phyloP scores from a whole-genome alignment of 805 yeast species.

The Clavispora fructus region DNA sequence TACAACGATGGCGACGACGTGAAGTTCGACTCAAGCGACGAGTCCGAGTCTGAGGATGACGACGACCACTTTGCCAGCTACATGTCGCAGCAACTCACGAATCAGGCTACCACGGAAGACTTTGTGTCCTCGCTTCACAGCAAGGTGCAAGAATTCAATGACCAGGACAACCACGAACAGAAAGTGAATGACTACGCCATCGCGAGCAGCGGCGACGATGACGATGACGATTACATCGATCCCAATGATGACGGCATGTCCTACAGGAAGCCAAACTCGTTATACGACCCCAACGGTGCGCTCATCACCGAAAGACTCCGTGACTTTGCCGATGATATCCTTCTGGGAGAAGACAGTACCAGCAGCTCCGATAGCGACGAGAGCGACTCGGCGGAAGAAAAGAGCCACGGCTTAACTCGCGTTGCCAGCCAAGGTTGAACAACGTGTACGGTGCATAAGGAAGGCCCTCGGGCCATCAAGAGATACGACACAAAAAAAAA shows the following conservation, averaged over 20 bases:
- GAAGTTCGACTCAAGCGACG: slow-evolving; percentile 20
- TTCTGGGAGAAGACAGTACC: slow-evolving; percentile 25
- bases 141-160: slow-evolving; percentile 18
- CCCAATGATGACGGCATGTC: slow-evolving; percentile 81
- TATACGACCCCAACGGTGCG: slow-evolving; percentile 43
- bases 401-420: slow-evolving; percentile 29
- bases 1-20: not conserved
- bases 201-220: slow-evolving; percentile 28
- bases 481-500: not conserved
- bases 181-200: slow-evolving; percentile 7
- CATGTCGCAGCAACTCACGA: slow-evolving; percentile 70
- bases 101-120: slow-evolving; percentile 38
- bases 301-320: slow-evolving; percentile 11
- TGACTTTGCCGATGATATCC: slow-evolving; percentile 5
- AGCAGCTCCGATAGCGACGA: slow-evolving; percentile 30
- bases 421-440: slow-evolving; percentile 36
- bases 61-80: slow-evolving; percentile 64
- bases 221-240: slow-evolving; percentile 68
- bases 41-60: slow-evolving; percentile 34
- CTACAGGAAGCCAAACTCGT: slow-evolving; percentile 58
- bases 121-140: slow-evolving; percentile 42
- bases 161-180: slow-evolving; percentile 5
- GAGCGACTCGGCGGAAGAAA: slow-evolving; percentile 18
- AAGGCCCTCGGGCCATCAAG: not conserved
- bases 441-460: not conserved